Evolutionary conservation across 1,284 basidiomycete genomes (phyloP).

Genomic region (Cutaneotrichosporon dermatis): DNA sequence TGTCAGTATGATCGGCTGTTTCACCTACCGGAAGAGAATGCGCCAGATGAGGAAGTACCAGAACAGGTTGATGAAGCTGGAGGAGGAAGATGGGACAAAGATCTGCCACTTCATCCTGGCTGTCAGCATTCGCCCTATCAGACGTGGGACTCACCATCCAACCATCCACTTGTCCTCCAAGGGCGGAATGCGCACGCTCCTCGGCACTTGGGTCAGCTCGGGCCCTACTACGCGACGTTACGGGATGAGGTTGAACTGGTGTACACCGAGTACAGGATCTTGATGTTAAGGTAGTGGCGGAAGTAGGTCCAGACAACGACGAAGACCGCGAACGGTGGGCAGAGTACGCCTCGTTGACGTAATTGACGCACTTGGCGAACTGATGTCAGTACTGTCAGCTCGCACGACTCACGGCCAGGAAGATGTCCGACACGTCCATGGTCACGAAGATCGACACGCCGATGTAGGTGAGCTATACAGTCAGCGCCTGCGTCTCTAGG

Average conservation of each 20-base stretch:
- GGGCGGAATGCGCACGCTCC: conserved; percentile 55
- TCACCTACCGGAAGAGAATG: conserved; percentile 57
- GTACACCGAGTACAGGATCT: conserved; percentile 85
- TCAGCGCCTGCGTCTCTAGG: too few relatives aligned
- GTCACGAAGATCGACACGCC: conserved; percentile 91
- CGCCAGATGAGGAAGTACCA: conserved; percentile 81
- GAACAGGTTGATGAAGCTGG: conserved; percentile 79
- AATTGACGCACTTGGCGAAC: conserved; percentile 83
- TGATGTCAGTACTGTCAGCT: conserved; percentile 35
- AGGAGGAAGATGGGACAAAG: conserved; percentile 69
- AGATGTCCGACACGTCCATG: conserved; percentile 93
- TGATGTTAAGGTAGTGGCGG: conserved; percentile 86
- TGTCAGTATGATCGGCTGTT: not conserved
- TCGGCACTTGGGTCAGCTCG: conserved; percentile 6
- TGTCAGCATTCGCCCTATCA: not conserved
- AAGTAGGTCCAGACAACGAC: conserved; percentile 84
- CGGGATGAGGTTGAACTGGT: conserved; percentile 75
- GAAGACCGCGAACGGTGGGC: conserved; percentile 65
- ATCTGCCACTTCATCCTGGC: conserved; percentile 71
- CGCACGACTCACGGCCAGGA: conserved; percentile 65
- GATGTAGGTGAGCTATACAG: conserved; percentile 60
- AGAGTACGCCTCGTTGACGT: conserved; percentile 68
- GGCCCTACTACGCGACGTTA: conserved; percentile 49
- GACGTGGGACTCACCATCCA: conserved; percentile 52
- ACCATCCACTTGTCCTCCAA: conserved; percentile 65